A percentile compares a stretch with the other conserved stretches of the same genome.
These are phyloP conservation scores for Blastomyces silverae DNA, from an alignment of 2,329 filamentous ascomycete genomes.

Conservation along the genomic window DNA sequence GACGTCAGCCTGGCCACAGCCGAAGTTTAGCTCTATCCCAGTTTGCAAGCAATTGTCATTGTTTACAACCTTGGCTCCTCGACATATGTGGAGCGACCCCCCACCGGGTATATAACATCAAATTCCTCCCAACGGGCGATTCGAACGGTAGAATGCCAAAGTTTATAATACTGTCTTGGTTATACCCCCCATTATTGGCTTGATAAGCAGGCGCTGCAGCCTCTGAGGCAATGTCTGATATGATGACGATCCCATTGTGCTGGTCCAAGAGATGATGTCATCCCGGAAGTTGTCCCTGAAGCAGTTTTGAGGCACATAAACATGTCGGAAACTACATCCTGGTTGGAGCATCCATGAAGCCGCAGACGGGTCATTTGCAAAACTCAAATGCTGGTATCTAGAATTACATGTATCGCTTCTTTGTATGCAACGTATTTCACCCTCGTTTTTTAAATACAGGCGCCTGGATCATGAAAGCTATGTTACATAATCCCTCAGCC, in stretches of 20 bases:
- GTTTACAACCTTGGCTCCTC: too few relatives aligned
- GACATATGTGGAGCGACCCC: too few relatives aligned
- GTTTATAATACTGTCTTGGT: conserved; percentile 30
- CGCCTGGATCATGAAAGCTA: too few relatives aligned
- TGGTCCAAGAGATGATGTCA: neutral
- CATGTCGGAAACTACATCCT: neutral
- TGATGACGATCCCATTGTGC: conserved; percentile 28
- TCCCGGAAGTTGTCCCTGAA: neutral
- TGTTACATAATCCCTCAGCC: neutral
- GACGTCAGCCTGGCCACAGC: too few relatives aligned
- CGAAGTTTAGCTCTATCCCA: too few relatives aligned
- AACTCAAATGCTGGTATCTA: neutral
- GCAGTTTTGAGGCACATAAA: neutral
- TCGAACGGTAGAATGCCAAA: conserved; percentile 20
- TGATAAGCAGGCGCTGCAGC: conserved; percentile 29
- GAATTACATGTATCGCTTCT: too few relatives aligned
- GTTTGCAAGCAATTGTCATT: too few relatives aligned
- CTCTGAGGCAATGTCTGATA: conserved; percentile 26
- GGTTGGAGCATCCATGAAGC: neutral
- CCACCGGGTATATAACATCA: neutral
- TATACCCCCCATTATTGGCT: conserved; percentile 35
- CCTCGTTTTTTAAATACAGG: too few relatives aligned
- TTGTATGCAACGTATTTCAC: too few relatives aligned
- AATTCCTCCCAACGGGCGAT: conserved; percentile 10
- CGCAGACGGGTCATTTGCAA: neutral